These are phyloP conservation scores for Cyclotella sp. DNA, from an alignment of 108 stramenopile genomes.

Conservation along the genomic window DNA sequence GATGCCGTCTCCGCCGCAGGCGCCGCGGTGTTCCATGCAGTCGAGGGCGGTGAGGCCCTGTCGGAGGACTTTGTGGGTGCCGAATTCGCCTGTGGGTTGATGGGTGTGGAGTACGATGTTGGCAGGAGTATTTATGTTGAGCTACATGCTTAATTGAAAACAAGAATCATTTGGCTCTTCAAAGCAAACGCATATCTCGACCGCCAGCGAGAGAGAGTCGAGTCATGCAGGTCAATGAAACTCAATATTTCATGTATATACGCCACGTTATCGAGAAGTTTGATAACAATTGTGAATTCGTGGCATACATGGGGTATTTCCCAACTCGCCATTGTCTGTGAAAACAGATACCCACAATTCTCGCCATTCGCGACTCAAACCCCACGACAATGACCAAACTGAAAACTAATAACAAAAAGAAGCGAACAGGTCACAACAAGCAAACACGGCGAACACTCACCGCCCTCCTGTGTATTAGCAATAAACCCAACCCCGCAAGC, in stretches of 20 bases:
- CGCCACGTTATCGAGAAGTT: no score
- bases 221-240: no score
- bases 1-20: slow-evolving; percentile 84
- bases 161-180: neutral
- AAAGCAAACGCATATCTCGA: no score
- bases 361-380: neutral
- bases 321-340: no score
- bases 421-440: neutral
- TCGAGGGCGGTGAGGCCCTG: slow-evolving; percentile 79
- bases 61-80: slow-evolving; percentile 76
- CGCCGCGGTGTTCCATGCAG: slow-evolving; percentile 92
- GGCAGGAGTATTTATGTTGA: neutral
- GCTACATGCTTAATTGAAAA: neutral
- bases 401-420: neutral
- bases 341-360: no score
- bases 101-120: neutral
- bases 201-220: no score
- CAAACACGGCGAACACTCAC: slow-evolving; percentile 41
- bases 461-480: slow-evolving; percentile 78
- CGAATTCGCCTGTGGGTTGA: slow-evolving; percentile 59
- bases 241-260: no score
- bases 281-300: no score
- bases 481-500: slow-evolving; percentile 98
- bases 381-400: neutral
- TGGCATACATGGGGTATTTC: no score